Base-by-base conservation (phyloP, 83 land plant species). In the Larix sibirica region DNA sequence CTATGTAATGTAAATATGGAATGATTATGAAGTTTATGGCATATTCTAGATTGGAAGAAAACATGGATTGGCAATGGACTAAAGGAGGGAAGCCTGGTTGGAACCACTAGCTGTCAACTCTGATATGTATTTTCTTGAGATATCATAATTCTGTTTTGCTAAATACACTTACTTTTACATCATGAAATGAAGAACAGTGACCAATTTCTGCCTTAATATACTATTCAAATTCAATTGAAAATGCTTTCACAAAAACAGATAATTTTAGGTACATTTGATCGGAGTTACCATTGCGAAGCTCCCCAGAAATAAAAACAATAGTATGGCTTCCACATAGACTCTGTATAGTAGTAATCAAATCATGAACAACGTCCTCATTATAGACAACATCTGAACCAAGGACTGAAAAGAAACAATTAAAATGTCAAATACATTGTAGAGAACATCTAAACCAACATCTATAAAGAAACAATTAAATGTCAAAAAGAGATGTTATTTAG, bases 361-460 rank as follows among this genome's bases (percentile, higher is more conserved):
- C 94, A 16, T 47, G 82, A 5, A 95, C 98, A 44, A 90, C 92
- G 23, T 79, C 88, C 73, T 97, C 99, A 69, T 89, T 92, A 85
- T 97, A 97, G 38, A 95, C 82, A 31, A 97, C 99, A 92, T 97
- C 99, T 50, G 98, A 95, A 7, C 96, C 99, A 40, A 97, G 83
- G 24, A 97, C 98, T 96, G 87, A 5, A 86, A 85, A 60, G 79
- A 14, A 81, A 77, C 3, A 80, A 33, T 36, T 75, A 0, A 20
- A n/a, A 50, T 76, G 31, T 36, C 79, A 24, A 18, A 81, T 36
- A 38, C 99, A 69, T 89, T 92, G 85, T 97, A 97, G 38, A 95
- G 82, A 31, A 97, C 99, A 91, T 97, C 99, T 50, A 96, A 95
- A 7, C 96, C 99, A 40, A 97, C 82, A 23, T 95, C 98, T 96